Base-by-base conservation (phyloP, 768 basidiomycete species). In the Calvatia gigantea region DNA sequence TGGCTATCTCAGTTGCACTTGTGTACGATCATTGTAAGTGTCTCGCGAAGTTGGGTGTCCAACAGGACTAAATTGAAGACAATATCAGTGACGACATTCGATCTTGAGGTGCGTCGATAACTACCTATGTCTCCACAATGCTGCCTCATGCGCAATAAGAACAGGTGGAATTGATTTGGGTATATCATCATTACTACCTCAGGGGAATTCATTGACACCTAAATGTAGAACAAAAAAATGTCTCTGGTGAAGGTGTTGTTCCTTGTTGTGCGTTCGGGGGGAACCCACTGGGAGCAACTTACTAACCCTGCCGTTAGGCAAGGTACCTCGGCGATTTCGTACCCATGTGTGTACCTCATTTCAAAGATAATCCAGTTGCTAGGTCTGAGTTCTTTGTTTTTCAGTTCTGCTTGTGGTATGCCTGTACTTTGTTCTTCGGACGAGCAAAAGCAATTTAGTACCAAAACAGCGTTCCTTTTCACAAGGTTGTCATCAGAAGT, bases 141-240 rank as follows among this genome's bases (percentile, higher is more conserved):
- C n/a, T n/a, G n/a, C n/a, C n/a, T n/a, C n/a, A n/a, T 6, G 8
- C 5, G 21, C 27, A 12, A 41, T 41, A 9, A 23, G 4, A 11
- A 44, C 19, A 48, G 46, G 17, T 48, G 6, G 46, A 48, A 14
- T 48, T 48, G 46, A 48, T 48, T n/a, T 48, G 46, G 46, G 41
- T 42, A 42, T 42, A 7, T 17, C 21, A 17, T 19, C 41, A 21
- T n/a, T n/a, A n/a, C n/a, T 9, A 37, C 35, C n/a, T 37, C 4
- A 37, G 4, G 12, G 35, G n/a, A 37, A 37, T 37, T 37, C 11
- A 37, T 6, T 48, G 6, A 48, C 31, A 17, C 14, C 46, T 21
- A 15, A 2, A 17, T 48, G 7, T 21, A 48, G 46, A 48, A 48
- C 11, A 15, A 48, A 21, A 48, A 48, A 33, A 4, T 32, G 28